phyloP scores from a whole-genome alignment of 73 alveolate genomes.

The Symbiodinium natans region DNA sequence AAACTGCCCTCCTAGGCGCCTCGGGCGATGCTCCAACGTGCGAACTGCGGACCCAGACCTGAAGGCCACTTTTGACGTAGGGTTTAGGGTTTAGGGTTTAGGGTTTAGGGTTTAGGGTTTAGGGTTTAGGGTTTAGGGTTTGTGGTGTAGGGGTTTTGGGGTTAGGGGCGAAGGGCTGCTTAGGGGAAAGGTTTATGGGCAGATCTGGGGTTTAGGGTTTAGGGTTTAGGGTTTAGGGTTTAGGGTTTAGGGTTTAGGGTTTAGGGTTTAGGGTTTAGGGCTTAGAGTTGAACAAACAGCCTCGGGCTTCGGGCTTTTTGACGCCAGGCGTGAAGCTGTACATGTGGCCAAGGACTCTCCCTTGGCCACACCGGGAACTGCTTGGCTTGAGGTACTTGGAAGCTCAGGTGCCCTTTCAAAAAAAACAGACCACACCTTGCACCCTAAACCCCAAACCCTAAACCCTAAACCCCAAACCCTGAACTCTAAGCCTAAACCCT shows the following conservation, averaged over 20 bases:
- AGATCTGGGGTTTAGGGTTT: neutral
- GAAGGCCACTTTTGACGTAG: neutral
- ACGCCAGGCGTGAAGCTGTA: too few species aligned
- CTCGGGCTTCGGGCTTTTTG: too few species aligned
- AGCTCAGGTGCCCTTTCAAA: too few species aligned
- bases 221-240: neutral
- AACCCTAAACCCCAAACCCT: too few species aligned
- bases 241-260: neutral
- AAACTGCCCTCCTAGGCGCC: neutral
- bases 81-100: neutral
- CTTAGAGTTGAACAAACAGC: neutral
- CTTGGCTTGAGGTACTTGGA: too few species aligned
- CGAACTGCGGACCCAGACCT: conserved; percentile 25
- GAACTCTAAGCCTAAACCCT: too few species aligned
- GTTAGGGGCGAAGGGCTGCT: too few species aligned
- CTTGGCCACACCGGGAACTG: too few species aligned
- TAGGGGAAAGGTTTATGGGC: too few species aligned
- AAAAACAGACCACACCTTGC: too few species aligned
- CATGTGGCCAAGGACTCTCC: too few species aligned
- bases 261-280: neutral
- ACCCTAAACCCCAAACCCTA: too few species aligned
- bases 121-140: neutral
- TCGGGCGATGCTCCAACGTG: conserved; percentile 13
- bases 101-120: neutral
- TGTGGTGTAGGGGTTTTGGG: neutral